phyloP scores from a whole-genome alignment of 2,329 filamentous ascomycete species.

The Pyricularia pennisetigena region DNA sequence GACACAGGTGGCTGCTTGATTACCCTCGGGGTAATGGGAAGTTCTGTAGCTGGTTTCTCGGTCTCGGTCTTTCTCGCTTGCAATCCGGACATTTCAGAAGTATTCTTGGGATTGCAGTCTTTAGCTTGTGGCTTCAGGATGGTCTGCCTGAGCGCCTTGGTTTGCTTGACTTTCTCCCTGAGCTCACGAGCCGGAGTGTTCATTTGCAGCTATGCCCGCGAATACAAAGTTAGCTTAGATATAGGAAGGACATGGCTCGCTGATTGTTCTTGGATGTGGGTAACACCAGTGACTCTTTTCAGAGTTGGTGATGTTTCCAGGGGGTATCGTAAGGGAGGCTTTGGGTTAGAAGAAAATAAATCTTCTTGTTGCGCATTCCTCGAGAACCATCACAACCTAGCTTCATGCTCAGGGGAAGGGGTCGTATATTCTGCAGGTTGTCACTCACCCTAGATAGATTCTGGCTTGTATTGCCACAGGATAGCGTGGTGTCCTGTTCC shows the following conservation, averaged over 20 bases:
- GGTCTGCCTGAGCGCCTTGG: neutral
- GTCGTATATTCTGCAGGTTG: neutral
- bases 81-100: neutral
- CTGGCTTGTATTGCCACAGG: neutral
- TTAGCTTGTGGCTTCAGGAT: neutral
- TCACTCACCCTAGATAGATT: neutral
- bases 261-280: neutral
- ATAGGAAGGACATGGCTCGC: neutral
- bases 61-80: neutral
- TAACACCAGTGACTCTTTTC: neutral
- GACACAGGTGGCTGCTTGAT: neutral
- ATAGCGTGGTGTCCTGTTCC: neutral
- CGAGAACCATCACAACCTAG: too few relatives aligned
- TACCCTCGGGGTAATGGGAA: neutral
- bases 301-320: neutral
- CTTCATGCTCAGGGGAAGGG: neutral
- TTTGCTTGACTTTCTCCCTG: slow-evolving; percentile 5
- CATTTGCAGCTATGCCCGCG: neutral
- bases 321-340: neutral
- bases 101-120: neutral
- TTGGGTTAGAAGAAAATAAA: neutral
- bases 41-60: neutral
- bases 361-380: neutral
- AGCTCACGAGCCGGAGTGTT: slow-evolving; percentile 4
- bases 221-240: neutral